Conservation (phyloP, 257 asterid species). For the Lycium ferocissimum region DNA sequence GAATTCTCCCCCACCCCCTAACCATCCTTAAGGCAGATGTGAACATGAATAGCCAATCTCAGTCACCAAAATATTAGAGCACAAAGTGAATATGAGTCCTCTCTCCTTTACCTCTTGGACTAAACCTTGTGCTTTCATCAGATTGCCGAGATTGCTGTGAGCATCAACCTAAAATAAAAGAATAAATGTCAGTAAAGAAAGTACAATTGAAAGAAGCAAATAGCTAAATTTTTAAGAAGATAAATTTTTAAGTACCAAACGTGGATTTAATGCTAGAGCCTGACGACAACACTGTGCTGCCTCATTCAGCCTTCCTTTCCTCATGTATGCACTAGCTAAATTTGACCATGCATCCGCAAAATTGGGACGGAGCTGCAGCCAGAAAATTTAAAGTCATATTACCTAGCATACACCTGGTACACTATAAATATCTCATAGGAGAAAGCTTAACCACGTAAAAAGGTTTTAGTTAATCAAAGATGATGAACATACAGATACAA, state of each 20-base stretch:
- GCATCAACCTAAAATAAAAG: slow-evolving; percentile 90
- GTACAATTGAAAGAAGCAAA: slow-evolving; percentile 16
- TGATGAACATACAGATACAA: not conserved
- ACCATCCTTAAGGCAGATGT: not conserved
- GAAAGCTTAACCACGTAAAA: slow-evolving; percentile 1
- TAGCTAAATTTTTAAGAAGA: slow-evolving; percentile 25
- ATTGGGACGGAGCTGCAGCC: slow-evolving; percentile 94
- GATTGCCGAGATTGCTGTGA: slow-evolving; percentile 97
- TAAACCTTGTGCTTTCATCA: slow-evolving; percentile 98
- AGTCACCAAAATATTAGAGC: not conserved
- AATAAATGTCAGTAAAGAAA: slow-evolving; percentile 28
- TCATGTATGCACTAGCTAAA: slow-evolving; percentile 97
- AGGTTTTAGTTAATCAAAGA: slow-evolving; percentile 22
- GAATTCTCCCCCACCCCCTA: not conserved
- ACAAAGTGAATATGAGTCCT: slow-evolving; percentile 18
- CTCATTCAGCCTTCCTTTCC: slow-evolving; percentile 89
- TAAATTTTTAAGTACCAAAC: slow-evolving; percentile 55
- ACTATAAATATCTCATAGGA: not conserved
- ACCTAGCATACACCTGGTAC: slow-evolving; percentile 2
- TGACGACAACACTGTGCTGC: slow-evolving; percentile 99
- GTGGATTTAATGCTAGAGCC: slow-evolving; percentile 93
- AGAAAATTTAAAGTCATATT: slow-evolving; percentile 25
- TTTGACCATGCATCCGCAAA: slow-evolving; percentile 99
- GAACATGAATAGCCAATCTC: not conserved
- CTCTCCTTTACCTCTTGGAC: slow-evolving; percentile 72